These are phyloP conservation scores for Cordyceps militaris DNA, from an alignment of 2,329 filamentous ascomycete species.

Conservation along the genomic window DNA sequence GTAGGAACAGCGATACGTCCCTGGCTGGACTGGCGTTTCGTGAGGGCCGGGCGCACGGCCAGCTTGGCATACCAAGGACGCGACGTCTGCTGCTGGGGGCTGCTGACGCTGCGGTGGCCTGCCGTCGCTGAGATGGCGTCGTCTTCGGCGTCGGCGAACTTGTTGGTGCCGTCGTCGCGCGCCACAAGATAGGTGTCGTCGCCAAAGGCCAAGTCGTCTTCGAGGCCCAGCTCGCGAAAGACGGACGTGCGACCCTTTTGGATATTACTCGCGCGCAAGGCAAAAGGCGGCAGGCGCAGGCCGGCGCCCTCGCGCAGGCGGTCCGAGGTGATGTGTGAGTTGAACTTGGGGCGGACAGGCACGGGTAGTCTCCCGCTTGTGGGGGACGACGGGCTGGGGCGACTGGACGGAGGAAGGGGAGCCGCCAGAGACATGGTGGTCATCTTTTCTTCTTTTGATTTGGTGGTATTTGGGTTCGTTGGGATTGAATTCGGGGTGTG, in stretches of 20 bases:
- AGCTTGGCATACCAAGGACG: constrained; percentile 39
- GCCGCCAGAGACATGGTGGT: background rate
- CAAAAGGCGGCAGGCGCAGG: constrained; percentile 31
- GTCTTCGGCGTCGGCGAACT: background rate
- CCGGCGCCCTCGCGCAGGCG: constrained; percentile 42
- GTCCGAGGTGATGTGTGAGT: constrained; percentile 43
- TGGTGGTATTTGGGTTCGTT: background rate
- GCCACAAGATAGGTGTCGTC: constrained; percentile 9
- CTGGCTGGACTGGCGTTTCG: constrained; percentile 38
- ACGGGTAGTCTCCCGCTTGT: constrained; percentile 10
- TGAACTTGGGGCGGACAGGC: constrained; percentile 39
- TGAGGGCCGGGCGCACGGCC: constrained; percentile 28
- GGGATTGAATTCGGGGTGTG: too few species aligned
- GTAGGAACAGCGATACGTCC: constrained; percentile 34
- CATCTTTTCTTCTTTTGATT: background rate
- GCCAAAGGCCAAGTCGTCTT: constrained; percentile 25
- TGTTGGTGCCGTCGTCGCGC: background rate
- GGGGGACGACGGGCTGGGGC: constrained; percentile 5
- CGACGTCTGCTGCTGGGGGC: constrained; percentile 14
- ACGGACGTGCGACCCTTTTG: constrained; percentile 44
- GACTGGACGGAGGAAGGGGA: constrained; percentile 3
- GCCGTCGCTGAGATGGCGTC: background rate
- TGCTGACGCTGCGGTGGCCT: constrained; percentile 1
- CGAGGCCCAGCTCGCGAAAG: constrained; percentile 45
- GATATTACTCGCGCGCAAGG: constrained; percentile 36